Base-by-base conservation (phyloP, 2,329 filamentous ascomycete genomes). In the Grosmannia clavigera region DNA sequence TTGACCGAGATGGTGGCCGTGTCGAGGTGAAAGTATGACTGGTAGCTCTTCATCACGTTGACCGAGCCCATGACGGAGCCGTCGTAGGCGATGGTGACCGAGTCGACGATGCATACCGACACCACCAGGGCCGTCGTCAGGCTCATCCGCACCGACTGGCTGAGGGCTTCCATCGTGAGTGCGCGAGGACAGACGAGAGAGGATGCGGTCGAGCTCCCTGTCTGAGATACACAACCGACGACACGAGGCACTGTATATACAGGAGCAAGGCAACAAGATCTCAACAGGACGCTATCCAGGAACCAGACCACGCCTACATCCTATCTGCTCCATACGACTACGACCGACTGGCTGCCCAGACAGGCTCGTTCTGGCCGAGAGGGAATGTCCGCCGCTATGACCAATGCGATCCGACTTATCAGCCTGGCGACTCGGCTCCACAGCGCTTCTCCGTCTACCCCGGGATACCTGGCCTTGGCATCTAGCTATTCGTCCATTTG, bases 1-100 rank as follows among this genome's bases (percentile, higher is more conserved):
- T 72, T 72, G 40, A 72, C 60, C 7, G 68, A 67, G 22, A 64
- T 68, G 16, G 70, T 72, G 5, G 70, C 66, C 0, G 69, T 72
- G 10, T 62, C 67, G n/a, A 73, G 63, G 14, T 64, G 40, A 61
- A 73, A 73, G 60, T 72, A 73, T 14, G 64, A 63, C 3, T 57
- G 58, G 62, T 73, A 73, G 3, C 65, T 63, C 12, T 68, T 66
- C 67, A 73, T 67, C n/a, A 71, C 67, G 55, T 72, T 72, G 53
- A 74, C 61, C 38, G 64, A 65, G 50, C 68, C 68, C 70, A 73
- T 72, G 22, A 71, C 52, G 16, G 68, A 70, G 54, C 66, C 64
- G 60, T 72, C 68, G 58, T 68, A 71, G n/a, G 67, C 69, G 38
- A 68, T 63, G 31, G 62, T 63, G 52, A 63, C 60, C 3, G 62